A percentile compares a stretch with the other conserved stretches of the same genome.
These are phyloP conservation scores for Euphorbia schlechtendalii DNA, from an alignment of 441 rosid species.

Conservation along the genomic window DNA sequence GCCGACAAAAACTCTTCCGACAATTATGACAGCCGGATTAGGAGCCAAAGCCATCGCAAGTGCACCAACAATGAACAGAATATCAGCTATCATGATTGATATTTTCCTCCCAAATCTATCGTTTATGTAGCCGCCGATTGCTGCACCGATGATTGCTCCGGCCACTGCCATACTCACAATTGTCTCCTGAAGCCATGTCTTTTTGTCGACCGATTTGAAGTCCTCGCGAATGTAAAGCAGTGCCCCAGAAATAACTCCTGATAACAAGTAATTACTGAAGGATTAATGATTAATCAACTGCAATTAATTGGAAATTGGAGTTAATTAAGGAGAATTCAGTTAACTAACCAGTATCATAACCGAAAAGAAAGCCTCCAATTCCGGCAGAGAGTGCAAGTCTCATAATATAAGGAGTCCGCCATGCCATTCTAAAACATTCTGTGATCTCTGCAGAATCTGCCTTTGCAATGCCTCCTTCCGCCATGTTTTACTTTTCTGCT, in stretches of 20 bases:
- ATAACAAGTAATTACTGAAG: neutral
- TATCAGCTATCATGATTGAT: constrained; percentile 60
- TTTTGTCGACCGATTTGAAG: constrained; percentile 41
- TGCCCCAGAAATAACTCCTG: constrained; percentile 85
- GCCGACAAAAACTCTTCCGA: constrained; percentile 71
- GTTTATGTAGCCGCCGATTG: constrained; percentile 67
- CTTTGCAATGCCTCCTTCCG: constrained; percentile 48
- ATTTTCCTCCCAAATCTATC: constrained; percentile 61
- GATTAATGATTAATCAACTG: too few relatives aligned
- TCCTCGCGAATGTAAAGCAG: constrained; percentile 68
- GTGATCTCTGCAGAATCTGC: constrained; percentile 57
- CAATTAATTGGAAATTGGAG: too few relatives aligned
- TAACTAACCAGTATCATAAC: constrained; percentile 82
- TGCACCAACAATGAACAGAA: constrained; percentile 57
- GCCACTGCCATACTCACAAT: constrained; percentile 85
- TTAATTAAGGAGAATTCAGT: too few relatives aligned
- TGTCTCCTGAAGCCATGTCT: constrained; percentile 60
- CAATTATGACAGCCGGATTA: constrained; percentile 52
- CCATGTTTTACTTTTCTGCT: too few relatives aligned
- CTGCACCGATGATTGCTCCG: constrained; percentile 89
- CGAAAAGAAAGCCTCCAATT: constrained; percentile 81
- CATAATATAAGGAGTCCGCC: constrained; percentile 74
- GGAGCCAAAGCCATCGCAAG: constrained; percentile 71
- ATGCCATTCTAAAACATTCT: constrained; percentile 59
- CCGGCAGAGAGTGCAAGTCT: constrained; percentile 85